A percentile compares a stretch with the other conserved stretches of the same genome.
Conservation (phyloP, 179 eudicot species). For the Heliamphora pulchella region DNA sequence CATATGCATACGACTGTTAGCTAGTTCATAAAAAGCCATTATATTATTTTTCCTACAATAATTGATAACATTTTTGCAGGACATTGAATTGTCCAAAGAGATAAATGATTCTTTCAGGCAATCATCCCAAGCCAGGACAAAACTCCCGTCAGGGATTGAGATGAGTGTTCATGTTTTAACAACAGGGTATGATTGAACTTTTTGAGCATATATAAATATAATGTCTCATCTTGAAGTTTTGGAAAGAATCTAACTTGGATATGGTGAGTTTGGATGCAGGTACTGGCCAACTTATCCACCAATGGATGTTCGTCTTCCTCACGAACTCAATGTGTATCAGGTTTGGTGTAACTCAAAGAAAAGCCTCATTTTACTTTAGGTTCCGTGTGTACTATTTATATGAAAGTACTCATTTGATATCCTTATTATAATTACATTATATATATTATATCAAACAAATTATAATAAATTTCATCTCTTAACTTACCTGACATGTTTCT, state of each 20-base stretch:
- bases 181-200: constrained; percentile 55
- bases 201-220: background rate
- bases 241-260: background rate
- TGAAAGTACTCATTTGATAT: too few relatives aligned
- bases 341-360: constrained; percentile 30
- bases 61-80: constrained; percentile 40
- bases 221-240: background rate
- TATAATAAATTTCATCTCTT: too few relatives aligned
- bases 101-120: constrained; percentile 94
- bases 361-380: background rate
- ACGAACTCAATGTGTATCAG: constrained; percentile 92
- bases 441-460: too few relatives aligned
- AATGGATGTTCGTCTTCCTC: constrained; percentile 95
- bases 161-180: constrained; percentile 98
- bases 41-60: background rate
- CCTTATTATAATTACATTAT: too few relatives aligned
- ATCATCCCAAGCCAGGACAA: constrained; percentile 94
- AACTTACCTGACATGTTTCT: constrained; percentile 16
- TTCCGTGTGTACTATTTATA: background rate
- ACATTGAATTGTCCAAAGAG: constrained; percentile 88
- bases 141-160: constrained; percentile 95
- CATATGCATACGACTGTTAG: background rate
- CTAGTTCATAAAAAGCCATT: background rate
- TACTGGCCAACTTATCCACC: constrained; percentile 99
- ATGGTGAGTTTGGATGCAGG: constrained; percentile 38